phyloP scores from a whole-genome alignment of 1,284 basidiomycete species.

The Trichosporon faecale region DNA sequence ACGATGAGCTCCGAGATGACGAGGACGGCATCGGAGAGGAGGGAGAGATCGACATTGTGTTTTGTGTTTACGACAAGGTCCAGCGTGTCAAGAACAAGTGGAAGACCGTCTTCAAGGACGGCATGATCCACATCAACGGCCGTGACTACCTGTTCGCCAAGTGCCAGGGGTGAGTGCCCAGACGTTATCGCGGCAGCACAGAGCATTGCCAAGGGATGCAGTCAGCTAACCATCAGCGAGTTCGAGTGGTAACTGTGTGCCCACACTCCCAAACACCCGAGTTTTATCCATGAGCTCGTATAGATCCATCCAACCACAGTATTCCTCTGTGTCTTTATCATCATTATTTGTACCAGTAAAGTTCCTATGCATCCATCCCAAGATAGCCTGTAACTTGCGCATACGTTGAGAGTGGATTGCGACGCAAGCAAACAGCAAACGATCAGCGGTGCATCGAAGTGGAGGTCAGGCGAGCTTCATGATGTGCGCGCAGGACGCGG shows the following conservation, averaged over 20 bases:
- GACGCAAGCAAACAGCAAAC: not conserved
- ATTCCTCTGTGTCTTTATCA: conserved; percentile 7
- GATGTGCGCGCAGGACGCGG: not conserved
- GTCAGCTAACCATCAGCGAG: conserved; percentile 31
- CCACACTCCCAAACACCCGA: not conserved
- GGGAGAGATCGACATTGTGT: conserved; percentile 77
- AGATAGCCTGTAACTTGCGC: not conserved
- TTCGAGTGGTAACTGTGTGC: conserved; percentile 36
- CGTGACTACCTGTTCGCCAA: conserved; percentile 97
- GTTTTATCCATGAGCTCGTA: not conserved
- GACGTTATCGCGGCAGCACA: not conserved
- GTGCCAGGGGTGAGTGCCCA: conserved; percentile 60
- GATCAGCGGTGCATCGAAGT: not conserved
- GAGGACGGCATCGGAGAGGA: conserved; percentile 54
- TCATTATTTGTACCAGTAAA: conserved; percentile 12
- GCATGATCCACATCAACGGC: conserved; percentile 95
- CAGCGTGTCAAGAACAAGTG: conserved; percentile 99
- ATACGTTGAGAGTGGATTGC: not conserved
- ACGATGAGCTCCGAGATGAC: conserved; percentile 62
- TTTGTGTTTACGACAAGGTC: conserved; percentile 99
- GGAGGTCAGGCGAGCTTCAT: conserved; percentile 5
- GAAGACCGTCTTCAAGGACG: conserved; percentile 99
- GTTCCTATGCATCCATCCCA: conserved; percentile 2
- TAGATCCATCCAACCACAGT: conserved; percentile 4
- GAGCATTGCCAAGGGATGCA: too few species aligned